Evolutionary conservation across 2,329 filamentous ascomycete genomes (phyloP).

Genomic region (Ophiocordyceps camponoti-rufipedis): DNA sequence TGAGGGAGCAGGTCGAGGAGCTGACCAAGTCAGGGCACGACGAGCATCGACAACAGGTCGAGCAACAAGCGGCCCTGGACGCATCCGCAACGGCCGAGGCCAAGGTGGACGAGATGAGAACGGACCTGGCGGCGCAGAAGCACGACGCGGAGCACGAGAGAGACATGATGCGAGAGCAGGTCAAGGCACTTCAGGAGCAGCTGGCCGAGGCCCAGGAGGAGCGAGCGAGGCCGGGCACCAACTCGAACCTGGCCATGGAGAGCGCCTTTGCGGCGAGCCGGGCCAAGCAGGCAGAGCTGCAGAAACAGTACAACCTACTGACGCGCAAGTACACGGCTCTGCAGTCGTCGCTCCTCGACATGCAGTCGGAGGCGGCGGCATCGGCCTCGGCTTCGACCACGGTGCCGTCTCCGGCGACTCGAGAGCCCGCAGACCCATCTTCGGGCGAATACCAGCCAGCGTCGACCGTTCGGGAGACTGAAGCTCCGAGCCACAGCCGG

Average conservation of each 20-base stretch:
- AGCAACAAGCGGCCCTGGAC: slow-evolving; percentile 36
- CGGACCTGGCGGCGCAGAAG: slow-evolving; percentile 35
- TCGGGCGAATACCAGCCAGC: slow-evolving; percentile 19
- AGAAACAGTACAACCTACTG: slow-evolving; percentile 30
- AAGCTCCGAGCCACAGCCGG: slow-evolving; percentile 23
- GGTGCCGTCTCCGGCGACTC: slow-evolving; percentile 13
- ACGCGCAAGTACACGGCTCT: slow-evolving; percentile 32
- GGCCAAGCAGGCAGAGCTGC: slow-evolving; percentile 33
- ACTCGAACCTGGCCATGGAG: slow-evolving; percentile 21
- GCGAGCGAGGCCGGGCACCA: slow-evolving; percentile 7
- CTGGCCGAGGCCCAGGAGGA: slow-evolving; percentile 20
- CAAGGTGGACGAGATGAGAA: slow-evolving; percentile 37
- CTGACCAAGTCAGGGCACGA: slow-evolving; percentile 43
- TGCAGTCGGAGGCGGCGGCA: slow-evolving; percentile 16
- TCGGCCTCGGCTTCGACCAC: slow-evolving; percentile 9
- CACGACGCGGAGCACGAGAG: slow-evolving; percentile 25
- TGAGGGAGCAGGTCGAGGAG: slow-evolving; percentile 39
- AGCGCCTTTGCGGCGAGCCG: slow-evolving; percentile 29
- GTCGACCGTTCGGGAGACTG: slow-evolving; percentile 21
- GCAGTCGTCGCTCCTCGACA: slow-evolving; percentile 29
- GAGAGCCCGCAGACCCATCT: slow-evolving; percentile 19
- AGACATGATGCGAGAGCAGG: slow-evolving; percentile 27
- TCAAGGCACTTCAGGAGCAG: slow-evolving; percentile 25
- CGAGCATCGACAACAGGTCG: slow-evolving; percentile 44
- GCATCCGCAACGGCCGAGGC: slow-evolving; percentile 39